Percentiles rank a stretch among this genome's conserved stretches.
Evolutionary conservation across 108 stramenopile species (phyloP).

Genomic region (Nitzschia sp.): DNA sequence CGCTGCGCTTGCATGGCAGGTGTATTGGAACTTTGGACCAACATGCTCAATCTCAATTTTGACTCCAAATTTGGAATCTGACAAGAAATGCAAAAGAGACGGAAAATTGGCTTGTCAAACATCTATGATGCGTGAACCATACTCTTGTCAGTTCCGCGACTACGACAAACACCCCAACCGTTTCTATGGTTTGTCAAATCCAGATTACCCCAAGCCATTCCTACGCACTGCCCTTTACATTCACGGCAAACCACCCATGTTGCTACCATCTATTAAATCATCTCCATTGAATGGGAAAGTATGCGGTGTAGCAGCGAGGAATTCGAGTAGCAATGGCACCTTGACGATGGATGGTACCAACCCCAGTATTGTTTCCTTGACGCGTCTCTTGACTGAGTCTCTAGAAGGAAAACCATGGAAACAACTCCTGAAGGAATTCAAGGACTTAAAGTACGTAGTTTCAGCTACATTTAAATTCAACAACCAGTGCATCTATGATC

Average conservation of each 20-base stretch:
- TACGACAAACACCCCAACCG: conserved; percentile 5
- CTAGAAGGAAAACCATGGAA: background rate
- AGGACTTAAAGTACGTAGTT: conserved; percentile 1
- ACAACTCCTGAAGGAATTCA: background rate
- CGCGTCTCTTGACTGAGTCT: conserved; percentile 33
- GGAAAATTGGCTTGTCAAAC: no score
- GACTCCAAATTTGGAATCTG: no score
- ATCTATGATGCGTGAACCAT: background rate
- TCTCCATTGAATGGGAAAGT: background rate
- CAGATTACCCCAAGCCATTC: conserved; percentile 15
- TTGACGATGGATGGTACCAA: conserved; percentile 63
- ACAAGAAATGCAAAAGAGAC: no score
- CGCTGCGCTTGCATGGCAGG: no score
- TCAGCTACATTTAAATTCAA: conserved; percentile 42
- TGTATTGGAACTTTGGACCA: no score
- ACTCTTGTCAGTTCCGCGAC: conserved; percentile 14
- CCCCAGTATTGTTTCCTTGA: conserved; percentile 38
- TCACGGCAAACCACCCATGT: background rate
- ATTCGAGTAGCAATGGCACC: no score
- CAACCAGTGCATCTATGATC: conserved; percentile 52
- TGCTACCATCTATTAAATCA: background rate
- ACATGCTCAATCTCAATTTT: no score
- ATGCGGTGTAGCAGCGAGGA: no score
- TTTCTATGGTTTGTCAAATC: conserved; percentile 11
- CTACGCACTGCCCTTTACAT: conserved; percentile 9